Evolutionary conservation across 495 filamentous ascomycete genomes (phyloP).

Genomic region (Letharia columbiana): DNA sequence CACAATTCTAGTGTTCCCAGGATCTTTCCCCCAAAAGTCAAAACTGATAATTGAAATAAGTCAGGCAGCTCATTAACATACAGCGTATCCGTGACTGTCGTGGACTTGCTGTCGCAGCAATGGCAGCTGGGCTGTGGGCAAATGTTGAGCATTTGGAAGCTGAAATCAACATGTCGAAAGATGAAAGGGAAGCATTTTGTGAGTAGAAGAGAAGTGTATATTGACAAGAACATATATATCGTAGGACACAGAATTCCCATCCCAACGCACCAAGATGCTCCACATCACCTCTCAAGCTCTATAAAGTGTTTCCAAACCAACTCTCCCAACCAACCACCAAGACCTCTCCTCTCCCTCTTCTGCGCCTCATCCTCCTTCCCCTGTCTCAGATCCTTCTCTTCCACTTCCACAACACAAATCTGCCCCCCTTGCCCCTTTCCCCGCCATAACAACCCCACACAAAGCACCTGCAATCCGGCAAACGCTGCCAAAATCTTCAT

Average conservation of each 20-base stretch:
- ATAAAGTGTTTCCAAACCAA: background rate
- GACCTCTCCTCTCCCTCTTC: background rate
- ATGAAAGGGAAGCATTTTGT: background rate
- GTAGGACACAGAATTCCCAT: background rate
- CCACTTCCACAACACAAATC: background rate
- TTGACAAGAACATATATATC: background rate
- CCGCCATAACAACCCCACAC: conserved; percentile 12
- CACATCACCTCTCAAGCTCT: background rate
- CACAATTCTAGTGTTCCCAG: background rate
- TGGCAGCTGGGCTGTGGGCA: background rate
- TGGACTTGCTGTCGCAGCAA: background rate
- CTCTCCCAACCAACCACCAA: background rate
- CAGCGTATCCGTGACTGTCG: background rate
- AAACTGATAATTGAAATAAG: background rate
- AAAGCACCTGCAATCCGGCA: conserved; percentile 11
- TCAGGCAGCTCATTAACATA: background rate
- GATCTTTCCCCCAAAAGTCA: no score
- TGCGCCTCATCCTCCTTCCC: background rate
- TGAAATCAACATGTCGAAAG: background rate
- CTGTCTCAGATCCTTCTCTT: background rate
- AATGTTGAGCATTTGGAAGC: background rate
- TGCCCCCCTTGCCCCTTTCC: background rate
- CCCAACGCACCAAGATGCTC: background rate
- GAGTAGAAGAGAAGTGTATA: background rate
- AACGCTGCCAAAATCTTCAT: conserved; percentile 32